Base-by-base conservation (phyloP, 257 asterid genomes). In the Orobanche coerulescens region DNA sequence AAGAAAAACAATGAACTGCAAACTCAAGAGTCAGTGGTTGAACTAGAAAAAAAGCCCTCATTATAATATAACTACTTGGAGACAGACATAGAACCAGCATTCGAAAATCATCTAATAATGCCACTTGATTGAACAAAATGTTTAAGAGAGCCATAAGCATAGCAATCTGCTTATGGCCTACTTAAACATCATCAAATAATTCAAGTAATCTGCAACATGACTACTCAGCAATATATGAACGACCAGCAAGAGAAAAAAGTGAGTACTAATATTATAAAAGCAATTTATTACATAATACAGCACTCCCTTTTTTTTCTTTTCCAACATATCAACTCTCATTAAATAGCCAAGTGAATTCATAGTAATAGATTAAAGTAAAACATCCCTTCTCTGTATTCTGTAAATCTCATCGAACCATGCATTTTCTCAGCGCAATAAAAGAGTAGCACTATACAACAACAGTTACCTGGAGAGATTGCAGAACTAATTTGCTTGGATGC, bases 401-500 rank as follows among this genome's bases (percentile, higher is more conserved):
- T 5, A 16, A 15, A 46, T 46, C 18, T 16, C 52, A 46, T 4
- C n/a, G 11, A 46, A 46, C 18, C 5, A 7, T 46, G 52, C 52
- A 16, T 46, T 46, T 16, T 19, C 23, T 5, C 52, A 15, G 6
- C 15, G 1, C 1, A 19, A 0, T 1, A 18, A 15, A 37, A 15
- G 25, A 46, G 11, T 5, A 7, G 23, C 4, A 5, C 22, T 43
- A 43, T 16, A 42, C 33, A 66, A 31, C 10, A 53, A 65, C 13
- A 12, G 66, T 67, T 77, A 89, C 97, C 95, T 72, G 97, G 95
- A 66, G 97, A 86, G 66, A 89, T 71, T 62, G 97, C 95, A 74
- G 95, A 81, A 72, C 95, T 86, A 49, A 89, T 89, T 75, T 86
- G 95, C 75, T 89, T 86, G 26, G 97, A 89, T 30, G 97, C 97